Evolutionary conservation across 148 eudicot genomes (phyloP).

Genomic region (Arbutus unedo): DNA sequence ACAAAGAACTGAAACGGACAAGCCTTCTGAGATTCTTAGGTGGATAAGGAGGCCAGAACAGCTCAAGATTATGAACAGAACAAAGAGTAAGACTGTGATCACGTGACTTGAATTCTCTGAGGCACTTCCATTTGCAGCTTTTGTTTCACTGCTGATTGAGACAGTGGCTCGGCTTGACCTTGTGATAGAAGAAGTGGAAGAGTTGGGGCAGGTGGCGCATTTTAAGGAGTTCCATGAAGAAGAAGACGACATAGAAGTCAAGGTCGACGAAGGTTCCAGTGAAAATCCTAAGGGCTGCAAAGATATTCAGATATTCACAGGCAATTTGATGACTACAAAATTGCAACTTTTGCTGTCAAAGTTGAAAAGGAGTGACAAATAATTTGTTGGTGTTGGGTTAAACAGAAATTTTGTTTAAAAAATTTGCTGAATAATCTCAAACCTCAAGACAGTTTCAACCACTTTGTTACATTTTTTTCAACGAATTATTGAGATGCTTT

Average conservation of each 20-base stretch:
- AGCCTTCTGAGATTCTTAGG: slow-evolving; percentile 11
- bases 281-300: slow-evolving; percentile 1
- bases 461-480: background rate
- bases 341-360: slow-evolving; percentile 13
- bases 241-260: slow-evolving; percentile 5
- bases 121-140: slow-evolving; percentile 22
- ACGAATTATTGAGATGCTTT: background rate
- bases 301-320: background rate
- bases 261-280: background rate
- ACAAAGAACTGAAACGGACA: slow-evolving; percentile 10
- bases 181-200: slow-evolving; percentile 22
- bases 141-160: slow-evolving; percentile 20
- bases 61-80: background rate
- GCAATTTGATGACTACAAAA: background rate
- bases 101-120: slow-evolving; percentile 18
- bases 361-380: slow-evolving; percentile 10
- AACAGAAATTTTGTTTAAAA: background rate
- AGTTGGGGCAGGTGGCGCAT: slow-evolving; percentile 22
- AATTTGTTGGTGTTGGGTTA: background rate
- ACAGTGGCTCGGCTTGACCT: slow-evolving; percentile 17
- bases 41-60: background rate
- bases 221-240: slow-evolving; percentile 21
- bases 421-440: background rate
- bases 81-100: slow-evolving; percentile 14
- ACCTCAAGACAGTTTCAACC: background rate